Evolutionary conservation across 148 eudicot genomes (phyloP), one percentile per base, ranked within the genome.

Genomic region (Oxyria digyna): DNA sequence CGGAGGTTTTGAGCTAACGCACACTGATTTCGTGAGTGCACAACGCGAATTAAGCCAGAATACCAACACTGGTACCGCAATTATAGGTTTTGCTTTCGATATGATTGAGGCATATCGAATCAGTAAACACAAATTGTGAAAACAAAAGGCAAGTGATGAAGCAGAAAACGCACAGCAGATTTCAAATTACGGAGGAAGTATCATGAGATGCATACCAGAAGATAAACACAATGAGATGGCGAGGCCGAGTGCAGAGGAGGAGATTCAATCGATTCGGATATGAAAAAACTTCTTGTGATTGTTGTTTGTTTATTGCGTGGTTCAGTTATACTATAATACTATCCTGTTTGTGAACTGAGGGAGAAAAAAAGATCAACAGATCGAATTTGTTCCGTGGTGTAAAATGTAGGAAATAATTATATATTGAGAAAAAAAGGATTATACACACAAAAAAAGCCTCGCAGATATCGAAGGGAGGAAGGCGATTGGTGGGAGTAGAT

Each of bases 401-500:
- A 24, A 67, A 43, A 67, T 21, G 15, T 54, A 24, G 31, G 31
- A 52, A 52, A 54, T 54, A 54, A 24, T 10, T 21, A 23, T 41
- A 67, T 15, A 33, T 33, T 67, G 17, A 38, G 18, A 7, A 64
- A 37, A 41, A 40, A 40, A 21, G 49, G 31, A 2, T 59, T 59
- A 26, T 59, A 15, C 10, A 59, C 11, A 31, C 5, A 59, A 29
- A 59, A 27, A 8, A 29, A 15, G 69, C n/a, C 9, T 43, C 32
- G 48, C n/a, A 67, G 69, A 41, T 67, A 67, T 40, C 18, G 18
- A 13, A 67, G 46, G 48, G 18, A 15, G 69, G 0, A 43, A 67
- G 45, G 23, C 69, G 11, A 67, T 67, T 67, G 69, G 69, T 6
- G 26, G 69, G n/a, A 67, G 69, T 32, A 41, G 69, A 67, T 67